Conservation (phyloP, 1,139 yeast species). For the Kodamaea ohmeri region DNA sequence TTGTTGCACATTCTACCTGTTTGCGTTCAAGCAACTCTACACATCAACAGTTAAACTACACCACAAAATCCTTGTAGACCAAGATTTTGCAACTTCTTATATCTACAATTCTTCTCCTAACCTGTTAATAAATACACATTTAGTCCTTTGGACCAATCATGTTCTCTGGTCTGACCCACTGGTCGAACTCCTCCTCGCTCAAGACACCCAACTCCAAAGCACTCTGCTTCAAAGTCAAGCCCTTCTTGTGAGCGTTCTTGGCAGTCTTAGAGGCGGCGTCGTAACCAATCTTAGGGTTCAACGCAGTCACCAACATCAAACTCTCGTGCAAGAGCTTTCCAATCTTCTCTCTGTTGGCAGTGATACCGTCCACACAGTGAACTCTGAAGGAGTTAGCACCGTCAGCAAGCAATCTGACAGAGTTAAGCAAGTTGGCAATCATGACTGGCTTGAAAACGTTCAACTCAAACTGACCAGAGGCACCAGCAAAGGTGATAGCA, state of each 20-base stretch:
- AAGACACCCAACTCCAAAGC: slow-evolving; percentile 89
- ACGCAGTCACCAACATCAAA: slow-evolving; percentile 95
- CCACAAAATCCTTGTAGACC: too few relatives aligned
- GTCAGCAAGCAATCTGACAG: slow-evolving; percentile 85
- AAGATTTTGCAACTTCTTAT: neutral
- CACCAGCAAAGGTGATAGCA: slow-evolving; percentile 94
- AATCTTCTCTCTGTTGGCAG: slow-evolving; percentile 85
- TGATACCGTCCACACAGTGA: slow-evolving; percentile 92
- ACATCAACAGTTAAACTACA: too few relatives aligned
- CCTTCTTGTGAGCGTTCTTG: slow-evolving; percentile 97
- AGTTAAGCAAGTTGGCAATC: slow-evolving; percentile 84
- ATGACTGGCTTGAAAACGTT: slow-evolving; percentile 97
- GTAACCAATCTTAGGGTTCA: slow-evolving; percentile 98
- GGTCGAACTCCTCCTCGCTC: slow-evolving; percentile 79
- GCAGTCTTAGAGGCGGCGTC: slow-evolving; percentile 97
- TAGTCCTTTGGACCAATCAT: slow-evolving; percentile 89
- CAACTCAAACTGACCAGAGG: slow-evolving; percentile 97
- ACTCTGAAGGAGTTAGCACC: slow-evolving; percentile 85
- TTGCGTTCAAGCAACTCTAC: too few relatives aligned
- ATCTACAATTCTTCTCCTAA: too few relatives aligned
- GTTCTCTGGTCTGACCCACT: slow-evolving; percentile 97
- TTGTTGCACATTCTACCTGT: too few relatives aligned
- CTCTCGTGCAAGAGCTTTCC: slow-evolving; percentile 87
- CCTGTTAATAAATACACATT: neutral
- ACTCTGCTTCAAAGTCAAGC: slow-evolving; percentile 89